Conservation (phyloP, 2,329 filamentous ascomycete genomes). For the Hypoxylon sp. region DNA sequence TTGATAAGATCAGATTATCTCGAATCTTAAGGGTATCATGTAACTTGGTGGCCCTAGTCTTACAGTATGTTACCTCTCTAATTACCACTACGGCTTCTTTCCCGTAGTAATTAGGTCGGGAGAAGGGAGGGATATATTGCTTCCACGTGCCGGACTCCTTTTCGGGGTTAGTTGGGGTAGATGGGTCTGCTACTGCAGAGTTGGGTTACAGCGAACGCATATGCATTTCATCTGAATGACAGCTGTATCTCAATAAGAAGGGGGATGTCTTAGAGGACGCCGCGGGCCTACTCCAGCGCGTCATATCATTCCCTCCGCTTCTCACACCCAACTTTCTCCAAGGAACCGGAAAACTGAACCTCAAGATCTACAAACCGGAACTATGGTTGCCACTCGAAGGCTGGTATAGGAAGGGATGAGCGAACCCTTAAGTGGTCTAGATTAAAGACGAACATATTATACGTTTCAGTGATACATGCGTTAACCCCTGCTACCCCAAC, state of each 20-base stretch:
- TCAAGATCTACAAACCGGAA: constrained; percentile 35
- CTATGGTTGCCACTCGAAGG: constrained; percentile 21
- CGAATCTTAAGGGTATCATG: constrained; percentile 25
- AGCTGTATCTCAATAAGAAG: constrained; percentile 38
- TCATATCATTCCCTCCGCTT: constrained; percentile 7
- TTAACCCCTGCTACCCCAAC: constrained; percentile 25
- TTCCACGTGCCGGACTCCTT: constrained; percentile 42
- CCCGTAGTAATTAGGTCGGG: constrained; percentile 45
- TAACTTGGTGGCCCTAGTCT: constrained; percentile 19
- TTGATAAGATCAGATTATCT: constrained; percentile 31
- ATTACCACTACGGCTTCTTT: constrained; percentile 38
- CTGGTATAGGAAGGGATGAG: constrained; percentile 38
- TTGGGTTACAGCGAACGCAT: constrained; percentile 27
- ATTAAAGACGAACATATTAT: constrained; percentile 37
- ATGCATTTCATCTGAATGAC: constrained; percentile 35
- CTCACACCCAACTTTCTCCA: constrained; percentile 21
- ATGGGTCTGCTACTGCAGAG: constrained; percentile 8
- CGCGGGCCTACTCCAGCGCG: constrained; percentile 12
- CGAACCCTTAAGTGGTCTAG: constrained; percentile 34
- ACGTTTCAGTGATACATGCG: constrained; percentile 27
- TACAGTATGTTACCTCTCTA: constrained; percentile 30
- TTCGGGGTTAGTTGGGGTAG: constrained; percentile 38
- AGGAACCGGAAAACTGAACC: constrained; percentile 24
- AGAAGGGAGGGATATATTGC: constrained; percentile 45
- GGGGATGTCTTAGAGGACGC: constrained; percentile 7